Evolutionary conservation across 129 eudicot species (phyloP).

Genomic region (Daucus carota): DNA sequence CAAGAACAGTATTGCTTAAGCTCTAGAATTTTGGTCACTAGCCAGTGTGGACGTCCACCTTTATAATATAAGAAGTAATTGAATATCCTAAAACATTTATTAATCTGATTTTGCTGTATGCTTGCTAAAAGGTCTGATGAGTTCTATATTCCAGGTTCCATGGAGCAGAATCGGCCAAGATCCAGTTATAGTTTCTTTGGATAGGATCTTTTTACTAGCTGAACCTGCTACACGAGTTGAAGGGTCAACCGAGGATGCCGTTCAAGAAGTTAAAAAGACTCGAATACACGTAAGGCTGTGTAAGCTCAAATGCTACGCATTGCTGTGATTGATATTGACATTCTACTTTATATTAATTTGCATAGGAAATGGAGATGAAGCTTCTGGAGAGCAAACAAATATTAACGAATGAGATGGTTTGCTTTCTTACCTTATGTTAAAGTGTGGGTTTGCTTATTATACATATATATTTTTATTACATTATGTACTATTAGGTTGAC

Average conservation of each 20-base stretch:
- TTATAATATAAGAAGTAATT: background rate
- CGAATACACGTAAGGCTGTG: slow-evolving; percentile 64
- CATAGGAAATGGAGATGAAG: slow-evolving; percentile 92
- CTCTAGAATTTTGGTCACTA: background rate
- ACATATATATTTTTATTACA: background rate
- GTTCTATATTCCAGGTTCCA: slow-evolving; percentile 57
- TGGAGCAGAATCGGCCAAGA: slow-evolving; percentile 99
- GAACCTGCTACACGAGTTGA: slow-evolving; percentile 95
- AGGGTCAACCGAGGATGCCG: slow-evolving; percentile 74
- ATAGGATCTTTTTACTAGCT: slow-evolving; percentile 78
- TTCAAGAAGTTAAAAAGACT: slow-evolving; percentile 79
- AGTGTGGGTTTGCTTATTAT: background rate
- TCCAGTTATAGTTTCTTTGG: slow-evolving; percentile 87
- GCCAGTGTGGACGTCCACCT: background rate
- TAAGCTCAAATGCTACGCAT: slow-evolving; percentile 14
- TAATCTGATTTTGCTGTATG: background rate
- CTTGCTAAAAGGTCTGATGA: background rate
- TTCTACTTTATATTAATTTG: slow-evolving; percentile 8
- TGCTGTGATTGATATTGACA: slow-evolving; percentile 14
- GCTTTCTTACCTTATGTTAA: slow-evolving; percentile 4
- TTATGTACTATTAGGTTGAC: slow-evolving; percentile 2
- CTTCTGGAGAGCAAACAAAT: slow-evolving; percentile 71
- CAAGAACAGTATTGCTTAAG: too few species aligned
- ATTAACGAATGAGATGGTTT: slow-evolving; percentile 76
- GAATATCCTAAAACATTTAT: background rate